Evolutionary conservation across 1,139 yeast species (phyloP).

Genomic region (Magnusiomyces ingens): DNA sequence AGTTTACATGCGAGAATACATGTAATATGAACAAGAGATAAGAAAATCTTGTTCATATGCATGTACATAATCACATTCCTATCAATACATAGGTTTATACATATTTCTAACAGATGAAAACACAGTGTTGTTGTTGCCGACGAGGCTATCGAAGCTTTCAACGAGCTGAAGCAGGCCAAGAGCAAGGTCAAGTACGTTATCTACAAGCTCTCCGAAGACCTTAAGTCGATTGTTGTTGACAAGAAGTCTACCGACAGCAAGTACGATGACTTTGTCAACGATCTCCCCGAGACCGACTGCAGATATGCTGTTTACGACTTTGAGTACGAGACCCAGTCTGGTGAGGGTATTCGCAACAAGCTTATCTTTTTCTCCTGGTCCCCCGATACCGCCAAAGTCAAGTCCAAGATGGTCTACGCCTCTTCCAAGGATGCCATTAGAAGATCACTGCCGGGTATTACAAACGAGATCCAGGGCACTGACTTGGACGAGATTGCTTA

Average conservation of each 20-base stretch:
- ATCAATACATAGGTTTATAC: too few relatives aligned
- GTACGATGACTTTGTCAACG: slow-evolving; percentile 78
- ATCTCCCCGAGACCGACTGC: slow-evolving; percentile 93
- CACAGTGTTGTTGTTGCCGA: slow-evolving; percentile 78
- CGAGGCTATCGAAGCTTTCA: slow-evolving; percentile 87
- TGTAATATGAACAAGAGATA: too few relatives aligned
- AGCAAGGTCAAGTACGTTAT: slow-evolving; percentile 70
- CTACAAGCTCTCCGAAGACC: slow-evolving; percentile 70
- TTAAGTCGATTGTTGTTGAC: slow-evolving; percentile 87
- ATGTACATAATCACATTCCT: too few relatives aligned
- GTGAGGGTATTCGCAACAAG: slow-evolving; percentile 93
- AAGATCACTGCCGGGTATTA: slow-evolving; percentile 91
- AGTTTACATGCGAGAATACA: too few relatives aligned
- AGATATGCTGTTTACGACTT: slow-evolving; percentile 95
- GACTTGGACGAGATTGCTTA: slow-evolving; percentile 95
- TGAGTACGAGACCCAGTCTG: slow-evolving; percentile 81
- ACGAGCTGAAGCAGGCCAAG: slow-evolving; percentile 92
- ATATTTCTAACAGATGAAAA: too few relatives aligned
- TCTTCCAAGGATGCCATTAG: slow-evolving; percentile 96
- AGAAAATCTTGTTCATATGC: too few relatives aligned
- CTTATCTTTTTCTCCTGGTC: slow-evolving; percentile 94
- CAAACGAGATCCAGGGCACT: slow-evolving; percentile 95
- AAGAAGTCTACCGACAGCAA: slow-evolving; percentile 66
- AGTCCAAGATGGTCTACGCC: slow-evolving; percentile 92
- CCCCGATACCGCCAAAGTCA: slow-evolving; percentile 93